These are phyloP conservation scores for Penicillium sp. DNA, from an alignment of 2,329 filamentous ascomycete genomes.

Conservation along the genomic window DNA sequence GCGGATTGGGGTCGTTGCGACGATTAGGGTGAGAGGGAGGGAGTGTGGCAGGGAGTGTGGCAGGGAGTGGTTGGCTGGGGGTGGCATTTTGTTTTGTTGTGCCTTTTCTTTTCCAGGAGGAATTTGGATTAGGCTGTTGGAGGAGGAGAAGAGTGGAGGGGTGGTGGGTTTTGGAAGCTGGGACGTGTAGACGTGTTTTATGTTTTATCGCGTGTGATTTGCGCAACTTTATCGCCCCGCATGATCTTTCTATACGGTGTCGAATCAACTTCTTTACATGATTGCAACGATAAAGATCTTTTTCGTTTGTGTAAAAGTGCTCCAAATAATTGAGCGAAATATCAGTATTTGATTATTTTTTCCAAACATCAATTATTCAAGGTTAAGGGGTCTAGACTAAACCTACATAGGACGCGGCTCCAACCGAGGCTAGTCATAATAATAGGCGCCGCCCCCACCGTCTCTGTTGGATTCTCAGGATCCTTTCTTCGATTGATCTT, in stretches of 20 bases:
- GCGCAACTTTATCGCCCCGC: background rate
- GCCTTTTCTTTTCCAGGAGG: background rate
- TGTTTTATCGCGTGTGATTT: background rate
- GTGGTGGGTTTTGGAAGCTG: background rate
- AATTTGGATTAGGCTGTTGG: background rate
- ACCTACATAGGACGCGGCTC: too few species aligned
- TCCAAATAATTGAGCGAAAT: too few species aligned
- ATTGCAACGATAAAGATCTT: background rate
- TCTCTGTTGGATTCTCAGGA: too few species aligned
- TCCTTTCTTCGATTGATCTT: too few species aligned
- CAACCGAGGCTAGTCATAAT: too few species aligned
- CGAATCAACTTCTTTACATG: background rate
- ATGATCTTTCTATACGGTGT: background rate
- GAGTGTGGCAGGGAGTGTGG: conserved; percentile 18
- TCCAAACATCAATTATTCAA: background rate
- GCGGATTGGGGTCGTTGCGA: conserved; percentile 71
- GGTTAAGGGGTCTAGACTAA: background rate
- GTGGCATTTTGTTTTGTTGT: conserved; percentile 22
- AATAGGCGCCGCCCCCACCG: too few species aligned
- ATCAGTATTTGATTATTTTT: background rate
- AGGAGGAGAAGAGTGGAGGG: background rate
- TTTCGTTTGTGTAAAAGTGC: background rate
- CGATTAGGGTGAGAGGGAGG: conserved; percentile 77
- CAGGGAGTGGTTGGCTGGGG: conserved; percentile 15
- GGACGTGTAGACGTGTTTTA: background rate